Conservation (phyloP, 805 yeast genomes). For the Martiniozyma abietophila region DNA sequence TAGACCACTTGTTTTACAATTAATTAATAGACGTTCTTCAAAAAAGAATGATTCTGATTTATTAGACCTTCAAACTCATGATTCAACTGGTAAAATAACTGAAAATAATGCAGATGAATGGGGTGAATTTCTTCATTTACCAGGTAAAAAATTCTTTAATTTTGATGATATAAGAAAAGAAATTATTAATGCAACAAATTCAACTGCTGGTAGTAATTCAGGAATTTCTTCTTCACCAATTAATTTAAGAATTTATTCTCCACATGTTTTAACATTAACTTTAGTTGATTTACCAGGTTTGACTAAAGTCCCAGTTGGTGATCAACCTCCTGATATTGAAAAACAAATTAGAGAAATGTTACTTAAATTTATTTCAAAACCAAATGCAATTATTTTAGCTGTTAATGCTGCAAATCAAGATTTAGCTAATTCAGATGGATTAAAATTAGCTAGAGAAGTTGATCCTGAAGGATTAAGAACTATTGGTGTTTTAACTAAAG, state of each 20-base stretch:
- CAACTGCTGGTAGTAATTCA: conserved; percentile 69
- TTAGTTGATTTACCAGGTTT: conserved; percentile 95
- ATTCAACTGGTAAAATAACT: conserved; percentile 38
- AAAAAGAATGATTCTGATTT: conserved; percentile 27
- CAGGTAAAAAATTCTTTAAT: conserved; percentile 78
- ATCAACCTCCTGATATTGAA: conserved; percentile 96
- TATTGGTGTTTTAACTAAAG: conserved; percentile 92
- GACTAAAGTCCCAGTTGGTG: conserved; percentile 98
- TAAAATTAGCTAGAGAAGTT: conserved; percentile 93
- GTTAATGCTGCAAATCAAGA: conserved; percentile 96
- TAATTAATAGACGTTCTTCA: conserved; percentile 53
- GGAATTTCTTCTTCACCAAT: conserved; percentile 93
- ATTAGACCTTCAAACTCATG: conserved; percentile 35
- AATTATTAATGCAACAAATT: conserved; percentile 85
- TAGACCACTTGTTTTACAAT: conserved; percentile 76
- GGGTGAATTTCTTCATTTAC: conserved; percentile 95
- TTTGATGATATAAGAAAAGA: conserved; percentile 85
- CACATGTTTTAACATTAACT: conserved; percentile 88
- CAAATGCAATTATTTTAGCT: conserved; percentile 88
- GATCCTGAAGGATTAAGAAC: conserved; percentile 96
- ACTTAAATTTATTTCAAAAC: conserved; percentile 86
- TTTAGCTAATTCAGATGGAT: conserved; percentile 93
- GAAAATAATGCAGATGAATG: conserved; percentile 81
- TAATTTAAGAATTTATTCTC: conserved; percentile 86
- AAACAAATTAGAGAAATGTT: conserved; percentile 88